Evolutionary conservation across 306 rosid species (phyloP), one percentile per base, ranked within the genome.

Genomic region (Malus orientalis): DNA sequence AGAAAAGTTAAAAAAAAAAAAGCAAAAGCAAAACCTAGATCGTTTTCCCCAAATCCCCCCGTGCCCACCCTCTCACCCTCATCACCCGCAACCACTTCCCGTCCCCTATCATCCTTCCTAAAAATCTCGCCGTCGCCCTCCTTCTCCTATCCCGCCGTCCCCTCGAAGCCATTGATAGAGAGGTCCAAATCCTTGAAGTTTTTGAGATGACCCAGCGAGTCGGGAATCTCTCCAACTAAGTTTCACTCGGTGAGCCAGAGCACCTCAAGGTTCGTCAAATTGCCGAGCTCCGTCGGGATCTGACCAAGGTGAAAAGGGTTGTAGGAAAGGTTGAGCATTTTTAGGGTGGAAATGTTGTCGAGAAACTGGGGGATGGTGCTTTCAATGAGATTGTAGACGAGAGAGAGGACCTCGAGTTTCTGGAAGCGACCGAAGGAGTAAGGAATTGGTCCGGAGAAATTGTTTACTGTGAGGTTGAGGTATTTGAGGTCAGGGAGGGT

Each of bases 391-490:
- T 94, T 94, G 53, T 38, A 79, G 7, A 94, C 88, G 13, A 92
- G 81, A 1, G 97, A 89, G 44, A 94, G 57, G 1, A 87, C 93
- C 74, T 94, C 81, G 16, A 94, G 96, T 6, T 79, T 86, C 45
- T 66, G 83, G 70, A 94, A 92, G 40, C 68, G 59, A 0, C 86
- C 88, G 63, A 87, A 94, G 16, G 88, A 74, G 3, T 4, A 27
- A 0, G 97, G 96, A 13, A 94, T 84, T 8, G 69, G 53, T 32
- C 97, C 95, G 60, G 97, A 90, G 76, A 94, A 86, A 67, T 92
- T 94, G 82, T 94, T 94, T 2, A 88, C 96, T 18, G 96, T 83
- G 16, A 94, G 71, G 79, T 94, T 93, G 32, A 94, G 82, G 82
- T 89, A 54, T 8, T 53, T 76, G 70, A 92, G 96, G 74, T 84